Evolutionary conservation across 2,329 filamentous ascomycete species (phyloP).

Genomic region (Tolypocladium tropicale): DNA sequence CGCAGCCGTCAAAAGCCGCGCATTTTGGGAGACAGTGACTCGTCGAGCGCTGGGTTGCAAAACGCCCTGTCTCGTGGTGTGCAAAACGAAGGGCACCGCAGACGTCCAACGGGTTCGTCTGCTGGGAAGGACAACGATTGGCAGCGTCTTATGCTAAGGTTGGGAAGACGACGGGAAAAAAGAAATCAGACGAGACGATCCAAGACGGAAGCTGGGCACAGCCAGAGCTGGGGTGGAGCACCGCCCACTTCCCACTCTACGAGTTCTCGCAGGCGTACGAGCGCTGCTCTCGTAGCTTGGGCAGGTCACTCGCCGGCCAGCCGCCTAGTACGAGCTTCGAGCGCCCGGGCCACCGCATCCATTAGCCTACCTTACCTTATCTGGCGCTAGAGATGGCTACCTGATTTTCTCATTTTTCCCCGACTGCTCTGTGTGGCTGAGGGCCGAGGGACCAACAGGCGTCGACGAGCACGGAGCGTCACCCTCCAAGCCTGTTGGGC

Average conservation of each 20-base stretch:
- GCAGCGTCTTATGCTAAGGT: neutral
- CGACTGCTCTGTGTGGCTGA: neutral
- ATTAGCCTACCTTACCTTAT: neutral
- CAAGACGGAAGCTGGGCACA: neutral
- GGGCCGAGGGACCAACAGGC: neutral
- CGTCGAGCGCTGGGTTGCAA: neutral
- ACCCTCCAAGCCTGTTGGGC: too few species aligned
- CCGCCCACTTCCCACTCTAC: too few species aligned
- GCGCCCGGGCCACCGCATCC: neutral
- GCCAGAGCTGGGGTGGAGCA: neutral
- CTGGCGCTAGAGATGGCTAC: too few species aligned
- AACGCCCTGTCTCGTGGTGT: neutral
- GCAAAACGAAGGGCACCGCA: neutral
- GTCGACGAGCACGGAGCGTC: too few species aligned
- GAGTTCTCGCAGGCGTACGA: too few species aligned
- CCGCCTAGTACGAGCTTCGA: neutral
- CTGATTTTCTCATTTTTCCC: too few species aligned
- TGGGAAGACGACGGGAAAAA: neutral
- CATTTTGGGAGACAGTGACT: slow-evolving; percentile 8
- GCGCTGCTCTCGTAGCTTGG: too few species aligned
- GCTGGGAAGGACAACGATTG: neutral
- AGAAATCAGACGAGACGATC: neutral
- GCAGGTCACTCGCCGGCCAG: neutral
- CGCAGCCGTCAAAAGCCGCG: slow-evolving; percentile 10
- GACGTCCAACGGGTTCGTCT: neutral